A percentile compares a stretch with the other conserved stretches of the same genome.
Evolutionary conservation across 306 rosid species (phyloP).

Genomic region (Begonia masoniana): DNA sequence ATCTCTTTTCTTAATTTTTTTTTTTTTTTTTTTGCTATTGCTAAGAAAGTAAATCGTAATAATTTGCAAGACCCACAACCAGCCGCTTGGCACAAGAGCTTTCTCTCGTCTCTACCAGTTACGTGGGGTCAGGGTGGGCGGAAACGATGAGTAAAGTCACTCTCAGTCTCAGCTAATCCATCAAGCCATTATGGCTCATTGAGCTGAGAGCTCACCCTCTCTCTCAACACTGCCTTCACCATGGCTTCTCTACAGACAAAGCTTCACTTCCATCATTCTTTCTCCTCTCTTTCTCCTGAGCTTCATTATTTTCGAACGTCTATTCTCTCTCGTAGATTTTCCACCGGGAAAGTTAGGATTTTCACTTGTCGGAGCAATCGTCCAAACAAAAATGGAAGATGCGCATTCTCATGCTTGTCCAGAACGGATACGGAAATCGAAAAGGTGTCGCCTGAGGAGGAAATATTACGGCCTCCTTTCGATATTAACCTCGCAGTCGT

Average conservation of each 20-base stretch:
- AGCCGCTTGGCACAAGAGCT: background rate
- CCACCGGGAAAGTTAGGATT: constrained; percentile 21
- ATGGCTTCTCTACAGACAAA: constrained; percentile 44
- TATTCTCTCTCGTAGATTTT: constrained; percentile 17
- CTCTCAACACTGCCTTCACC: constrained; percentile 3
- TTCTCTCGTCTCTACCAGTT: background rate
- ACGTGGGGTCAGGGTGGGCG: background rate
- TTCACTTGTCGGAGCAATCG: constrained; percentile 11
- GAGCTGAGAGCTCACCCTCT: background rate
- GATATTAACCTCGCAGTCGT: constrained; percentile 84
- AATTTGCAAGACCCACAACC: background rate
- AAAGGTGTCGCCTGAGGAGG: constrained; percentile 15
- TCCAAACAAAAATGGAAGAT: constrained; percentile 12
- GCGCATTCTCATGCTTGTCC: constrained; percentile 27
- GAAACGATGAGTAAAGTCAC: background rate
- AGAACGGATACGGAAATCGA: constrained; percentile 31
- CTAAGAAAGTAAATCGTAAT: too few relatives aligned
- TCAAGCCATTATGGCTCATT: background rate
- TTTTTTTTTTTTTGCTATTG: too few relatives aligned
- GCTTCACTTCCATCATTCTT: constrained; percentile 27
- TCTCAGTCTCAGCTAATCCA: background rate
- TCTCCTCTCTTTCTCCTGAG: constrained; percentile 18
- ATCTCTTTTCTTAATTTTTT: too few relatives aligned
- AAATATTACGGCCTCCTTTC: constrained; percentile 44
- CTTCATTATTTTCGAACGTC: constrained; percentile 4